Evolutionary conservation across 768 basidiomycete genomes (phyloP).

Genomic region (Cystobasidium onofrii): DNA sequence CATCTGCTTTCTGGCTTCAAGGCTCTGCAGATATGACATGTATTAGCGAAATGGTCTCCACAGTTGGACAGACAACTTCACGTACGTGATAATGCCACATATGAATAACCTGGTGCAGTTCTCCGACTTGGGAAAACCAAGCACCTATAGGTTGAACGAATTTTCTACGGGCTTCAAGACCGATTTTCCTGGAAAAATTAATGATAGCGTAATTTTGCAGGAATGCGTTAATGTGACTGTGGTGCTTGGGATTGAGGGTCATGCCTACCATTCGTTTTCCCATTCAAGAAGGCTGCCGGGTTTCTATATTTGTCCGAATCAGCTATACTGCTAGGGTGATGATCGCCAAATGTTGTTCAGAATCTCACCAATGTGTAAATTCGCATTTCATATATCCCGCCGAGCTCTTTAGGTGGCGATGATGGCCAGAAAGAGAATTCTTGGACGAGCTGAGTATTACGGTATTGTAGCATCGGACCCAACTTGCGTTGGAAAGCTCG

Average conservation of each 20-base stretch:
- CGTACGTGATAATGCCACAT: constrained; percentile 84
- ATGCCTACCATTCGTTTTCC: constrained; percentile 86
- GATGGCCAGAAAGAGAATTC: constrained; percentile 96
- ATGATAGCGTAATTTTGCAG: neutral
- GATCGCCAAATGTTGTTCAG: neutral
- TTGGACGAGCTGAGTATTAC: constrained; percentile 56
- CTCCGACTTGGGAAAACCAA: constrained; percentile 64
- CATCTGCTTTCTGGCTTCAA: constrained; percentile 58
- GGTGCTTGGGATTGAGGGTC: too few relatives aligned
- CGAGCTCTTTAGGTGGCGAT: constrained; percentile 71
- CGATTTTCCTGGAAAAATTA: constrained; percentile 60
- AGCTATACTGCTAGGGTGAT: neutral
- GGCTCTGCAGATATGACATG: constrained; percentile 46
- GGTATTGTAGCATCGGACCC: constrained; percentile 65
- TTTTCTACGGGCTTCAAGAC: constrained; percentile 84
- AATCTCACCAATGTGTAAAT: constrained; percentile 56
- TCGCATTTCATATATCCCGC: constrained; percentile 88
- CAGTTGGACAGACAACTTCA: neutral
- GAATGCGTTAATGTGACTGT: too few relatives aligned
- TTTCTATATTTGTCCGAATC: constrained; percentile 50
- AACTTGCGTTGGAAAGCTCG: constrained; percentile 60
- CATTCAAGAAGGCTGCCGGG: constrained; percentile 88
- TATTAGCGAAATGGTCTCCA: neutral
- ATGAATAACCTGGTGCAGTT: constrained; percentile 56
- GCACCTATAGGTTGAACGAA: constrained; percentile 78